Percentiles rank a stretch among this genome's conserved stretches.
These are phyloP conservation scores for Serendipita sp. DNA, from an alignment of 768 basidiomycete species.

Conservation along the genomic window DNA sequence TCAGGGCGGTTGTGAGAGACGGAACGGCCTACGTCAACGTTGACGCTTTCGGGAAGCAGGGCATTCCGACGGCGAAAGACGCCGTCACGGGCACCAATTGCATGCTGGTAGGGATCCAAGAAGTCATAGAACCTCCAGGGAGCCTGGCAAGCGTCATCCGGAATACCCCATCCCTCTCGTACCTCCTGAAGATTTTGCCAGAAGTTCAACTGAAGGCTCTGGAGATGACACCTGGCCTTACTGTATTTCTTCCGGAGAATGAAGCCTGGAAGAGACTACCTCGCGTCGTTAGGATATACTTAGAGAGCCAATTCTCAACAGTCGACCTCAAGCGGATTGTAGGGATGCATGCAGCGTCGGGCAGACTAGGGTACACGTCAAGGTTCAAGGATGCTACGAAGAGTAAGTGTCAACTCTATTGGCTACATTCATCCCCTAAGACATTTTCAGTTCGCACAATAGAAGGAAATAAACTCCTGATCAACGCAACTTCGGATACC, in stretches of 20 bases:
- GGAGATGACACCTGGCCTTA: constrained; percentile 54
- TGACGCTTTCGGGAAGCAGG: constrained; percentile 66
- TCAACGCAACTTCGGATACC: constrained; percentile 34
- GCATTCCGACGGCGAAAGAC: constrained; percentile 46
- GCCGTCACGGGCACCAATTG: constrained; percentile 55
- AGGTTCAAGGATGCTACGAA: background rate
- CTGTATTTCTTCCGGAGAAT: constrained; percentile 79
- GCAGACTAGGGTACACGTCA: constrained; percentile 18
- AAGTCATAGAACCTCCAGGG: constrained; percentile 58
- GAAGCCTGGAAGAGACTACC: constrained; percentile 69
- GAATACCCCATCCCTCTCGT: constrained; percentile 46
- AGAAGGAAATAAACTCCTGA: constrained; percentile 48
- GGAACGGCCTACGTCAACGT: constrained; percentile 41
- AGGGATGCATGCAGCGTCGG: constrained; percentile 56
- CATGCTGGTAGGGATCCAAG: constrained; percentile 53
- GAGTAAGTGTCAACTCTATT: background rate
- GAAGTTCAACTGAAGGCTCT: constrained; percentile 40
- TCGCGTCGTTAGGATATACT: constrained; percentile 64
- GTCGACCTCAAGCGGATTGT: constrained; percentile 68
- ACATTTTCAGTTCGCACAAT: constrained; percentile 26
- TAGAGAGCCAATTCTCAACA: constrained; percentile 75
- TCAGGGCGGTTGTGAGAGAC: constrained; percentile 44
- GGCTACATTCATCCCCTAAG: background rate
- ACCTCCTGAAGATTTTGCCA: constrained; percentile 59
- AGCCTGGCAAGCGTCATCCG: constrained; percentile 54